phyloP scores from a whole-genome alignment of 371 early-diverging fungal genomes.

The Mortierella sp. region DNA sequence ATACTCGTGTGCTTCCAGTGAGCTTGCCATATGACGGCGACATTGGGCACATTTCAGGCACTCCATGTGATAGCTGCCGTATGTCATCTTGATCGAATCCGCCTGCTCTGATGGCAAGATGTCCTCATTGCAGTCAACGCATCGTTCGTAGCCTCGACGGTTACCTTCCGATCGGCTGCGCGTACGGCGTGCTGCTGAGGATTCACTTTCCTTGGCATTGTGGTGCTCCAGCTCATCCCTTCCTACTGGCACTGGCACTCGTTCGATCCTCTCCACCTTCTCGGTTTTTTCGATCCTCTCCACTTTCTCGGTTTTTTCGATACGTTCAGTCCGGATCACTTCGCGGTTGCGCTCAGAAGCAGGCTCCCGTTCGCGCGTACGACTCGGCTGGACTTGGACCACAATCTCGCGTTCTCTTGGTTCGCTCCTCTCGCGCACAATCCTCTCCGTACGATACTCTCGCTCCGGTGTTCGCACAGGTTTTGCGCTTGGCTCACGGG shows the following conservation, averaged over 20 bases:
- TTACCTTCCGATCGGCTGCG: constrained; percentile 38
- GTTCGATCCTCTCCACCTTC: not conserved
- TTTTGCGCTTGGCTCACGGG: constrained; percentile 8
- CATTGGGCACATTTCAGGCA: constrained; percentile 79
- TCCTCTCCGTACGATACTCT: not conserved
- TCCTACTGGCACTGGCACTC: not conserved
- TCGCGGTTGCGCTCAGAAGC: not conserved
- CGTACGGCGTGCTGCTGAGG: not conserved
- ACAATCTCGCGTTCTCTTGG: constrained; percentile 2
- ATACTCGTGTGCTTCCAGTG: constrained; percentile 70
- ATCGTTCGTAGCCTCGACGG: constrained; percentile 42
- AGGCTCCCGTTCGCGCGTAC: not conserved
- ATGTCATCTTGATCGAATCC: constrained; percentile 39
- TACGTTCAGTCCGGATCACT: not conserved
- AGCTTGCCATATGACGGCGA: constrained; percentile 64
- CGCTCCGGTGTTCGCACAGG: not conserved
- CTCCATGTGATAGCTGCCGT: constrained; percentile 63
- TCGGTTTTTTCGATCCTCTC: constrained; percentile 1
- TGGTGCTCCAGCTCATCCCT: constrained; percentile 2
- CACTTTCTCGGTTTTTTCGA: constrained; percentile 7
- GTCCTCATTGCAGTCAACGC: constrained; percentile 38
- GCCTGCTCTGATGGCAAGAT: constrained; percentile 39
- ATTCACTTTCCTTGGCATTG: not conserved
- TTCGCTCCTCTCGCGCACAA: not conserved
- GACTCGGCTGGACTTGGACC: not conserved